Evolutionary conservation across 176 grass and related monocot species (phyloP).

Genomic region (Saccharum officinarum): DNA sequence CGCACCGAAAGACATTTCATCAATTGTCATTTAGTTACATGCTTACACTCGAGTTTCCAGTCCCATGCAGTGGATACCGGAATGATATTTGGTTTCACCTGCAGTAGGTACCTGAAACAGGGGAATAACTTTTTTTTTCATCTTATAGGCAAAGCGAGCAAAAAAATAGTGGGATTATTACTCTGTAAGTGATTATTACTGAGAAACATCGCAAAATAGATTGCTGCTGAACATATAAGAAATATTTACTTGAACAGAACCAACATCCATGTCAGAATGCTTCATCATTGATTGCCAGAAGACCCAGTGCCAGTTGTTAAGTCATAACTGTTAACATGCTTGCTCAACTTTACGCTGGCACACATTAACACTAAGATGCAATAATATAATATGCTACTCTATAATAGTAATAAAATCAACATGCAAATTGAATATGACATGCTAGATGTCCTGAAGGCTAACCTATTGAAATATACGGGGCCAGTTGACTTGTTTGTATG

Average conservation of each 20-base stretch:
- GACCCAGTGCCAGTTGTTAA: background rate
- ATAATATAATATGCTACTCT: background rate
- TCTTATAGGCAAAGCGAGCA: background rate
- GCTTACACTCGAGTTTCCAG: background rate
- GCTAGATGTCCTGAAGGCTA: background rate
- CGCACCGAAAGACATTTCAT: background rate
- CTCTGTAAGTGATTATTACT: background rate
- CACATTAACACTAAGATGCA: background rate
- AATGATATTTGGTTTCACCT: background rate
- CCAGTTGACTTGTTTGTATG: background rate
- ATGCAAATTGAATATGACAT: background rate
- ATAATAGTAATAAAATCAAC: background rate
- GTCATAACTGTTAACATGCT: background rate
- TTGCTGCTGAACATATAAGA: background rate
- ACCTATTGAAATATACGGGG: background rate
- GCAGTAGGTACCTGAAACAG: background rate
- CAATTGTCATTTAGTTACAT: background rate
- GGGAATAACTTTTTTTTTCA: background rate
- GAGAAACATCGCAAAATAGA: background rate
- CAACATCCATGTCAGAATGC: background rate
- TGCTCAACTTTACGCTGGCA: background rate
- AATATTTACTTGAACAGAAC: background rate
- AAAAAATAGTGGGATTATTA: background rate
- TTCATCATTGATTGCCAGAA: background rate
- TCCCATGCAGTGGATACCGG: background rate